Conservation (phyloP, 306 rosid species). For the Abrus precatorius region DNA sequence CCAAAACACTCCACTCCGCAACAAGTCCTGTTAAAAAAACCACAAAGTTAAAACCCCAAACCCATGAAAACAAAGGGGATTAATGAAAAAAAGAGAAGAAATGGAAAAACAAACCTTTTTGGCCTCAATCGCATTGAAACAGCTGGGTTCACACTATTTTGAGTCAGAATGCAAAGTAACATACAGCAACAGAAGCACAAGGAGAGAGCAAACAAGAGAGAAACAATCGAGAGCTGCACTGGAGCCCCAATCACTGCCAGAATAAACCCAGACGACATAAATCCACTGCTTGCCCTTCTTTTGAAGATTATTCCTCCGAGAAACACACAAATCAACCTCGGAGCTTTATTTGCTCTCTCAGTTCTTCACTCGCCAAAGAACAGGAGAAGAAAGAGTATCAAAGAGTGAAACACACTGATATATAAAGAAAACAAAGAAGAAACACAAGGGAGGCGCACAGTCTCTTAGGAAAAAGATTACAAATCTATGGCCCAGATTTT, state of each 20-base stretch:
- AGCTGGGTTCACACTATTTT: slow-evolving; percentile 49
- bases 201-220: neutral
- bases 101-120: slow-evolving; percentile 56
- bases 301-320: slow-evolving; percentile 35
- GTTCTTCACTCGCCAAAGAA: slow-evolving; percentile 11
- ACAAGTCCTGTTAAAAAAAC: slow-evolving; percentile 69
- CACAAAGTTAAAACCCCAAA: neutral
- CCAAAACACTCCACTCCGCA: slow-evolving; percentile 72
- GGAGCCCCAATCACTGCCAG: slow-evolving; percentile 74
- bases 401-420: neutral
- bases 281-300: slow-evolving; percentile 56
- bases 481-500: slow-evolving; percentile 63
- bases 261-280: slow-evolving; percentile 88
- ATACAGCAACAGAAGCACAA: slow-evolving; percentile 41
- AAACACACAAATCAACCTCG: neutral
- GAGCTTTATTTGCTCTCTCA: slow-evolving; percentile 19
- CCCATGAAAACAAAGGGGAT: neutral
- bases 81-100: neutral
- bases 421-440: slow-evolving; percentile 21
- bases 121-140: slow-evolving; percentile 95
- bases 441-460: no score
- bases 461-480: slow-evolving; percentile 43
- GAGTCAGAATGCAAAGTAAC: slow-evolving; percentile 51
- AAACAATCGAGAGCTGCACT: slow-evolving; percentile 63
- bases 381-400: neutral